Conservation (phyloP, 2,329 filamentous ascomycete genomes). For the Simplicillium sp. region DNA sequence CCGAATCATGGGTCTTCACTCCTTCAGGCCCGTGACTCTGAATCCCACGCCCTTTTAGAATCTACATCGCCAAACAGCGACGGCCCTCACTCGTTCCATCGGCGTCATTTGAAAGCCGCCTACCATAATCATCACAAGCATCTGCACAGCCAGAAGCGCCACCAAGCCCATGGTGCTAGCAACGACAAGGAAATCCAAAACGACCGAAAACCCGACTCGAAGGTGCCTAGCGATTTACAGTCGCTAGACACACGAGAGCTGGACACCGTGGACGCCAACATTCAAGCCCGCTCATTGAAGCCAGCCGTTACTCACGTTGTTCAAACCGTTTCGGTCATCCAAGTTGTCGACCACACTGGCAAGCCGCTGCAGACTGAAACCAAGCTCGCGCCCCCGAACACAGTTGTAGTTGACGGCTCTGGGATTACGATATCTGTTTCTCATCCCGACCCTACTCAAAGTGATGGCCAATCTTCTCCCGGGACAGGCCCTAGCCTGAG, state of each 20-base stretch:
- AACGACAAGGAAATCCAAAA: constrained; percentile 9
- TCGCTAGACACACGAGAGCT: constrained; percentile 9
- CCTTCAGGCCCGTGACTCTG: constrained; percentile 22
- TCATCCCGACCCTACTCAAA: constrained; percentile 11
- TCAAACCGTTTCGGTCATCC: constrained; percentile 45
- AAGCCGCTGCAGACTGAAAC: constrained; percentile 34
- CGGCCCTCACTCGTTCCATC: constrained; percentile 8
- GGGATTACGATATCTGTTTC: constrained; percentile 26
- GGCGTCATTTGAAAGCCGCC: constrained; percentile 11
- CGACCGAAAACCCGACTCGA: constrained; percentile 15
- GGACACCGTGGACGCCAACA: constrained; percentile 9
- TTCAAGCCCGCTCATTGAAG: constrained; percentile 2
- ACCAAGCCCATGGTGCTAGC: constrained; percentile 11
- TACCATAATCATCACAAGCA: constrained; percentile 2
- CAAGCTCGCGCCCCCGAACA: constrained; percentile 25
- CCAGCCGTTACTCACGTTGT: constrained; percentile 35
- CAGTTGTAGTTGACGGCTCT: constrained; percentile 25
- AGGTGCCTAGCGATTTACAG: constrained; percentile 5
- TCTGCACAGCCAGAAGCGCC: constrained; percentile 14
- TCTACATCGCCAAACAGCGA: constrained; percentile 9
- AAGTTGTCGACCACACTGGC: constrained; percentile 40
- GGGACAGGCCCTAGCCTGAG: constrained; percentile 12
- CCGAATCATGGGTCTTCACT: constrained; percentile 25
- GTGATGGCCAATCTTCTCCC: not conserved
- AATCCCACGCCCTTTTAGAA: constrained; percentile 12